Percentiles rank a stretch among this genome's conserved stretches.
Conservation (phyloP, 192 early-diverging fungal species). For the Backusella parvicylindrica region DNA sequence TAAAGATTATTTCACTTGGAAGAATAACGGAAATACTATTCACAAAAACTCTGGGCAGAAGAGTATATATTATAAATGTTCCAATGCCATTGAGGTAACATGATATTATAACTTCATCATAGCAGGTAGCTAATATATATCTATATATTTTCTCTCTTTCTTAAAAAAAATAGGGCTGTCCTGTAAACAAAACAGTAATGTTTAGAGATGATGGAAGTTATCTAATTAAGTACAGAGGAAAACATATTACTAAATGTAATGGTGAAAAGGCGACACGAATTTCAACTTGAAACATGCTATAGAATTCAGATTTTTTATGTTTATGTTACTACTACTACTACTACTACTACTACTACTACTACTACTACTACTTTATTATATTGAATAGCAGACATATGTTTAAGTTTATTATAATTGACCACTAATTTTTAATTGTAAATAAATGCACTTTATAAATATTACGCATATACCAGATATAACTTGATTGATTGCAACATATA, state of each 20-base stretch:
- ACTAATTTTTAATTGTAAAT: neutral
- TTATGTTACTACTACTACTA: too few species aligned
- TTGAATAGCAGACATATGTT: neutral
- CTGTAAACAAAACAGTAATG: constrained; percentile 55
- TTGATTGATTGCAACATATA: neutral
- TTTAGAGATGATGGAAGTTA: constrained; percentile 47
- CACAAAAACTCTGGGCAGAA: constrained; percentile 37
- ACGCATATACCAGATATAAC: too few species aligned
- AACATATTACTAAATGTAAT: constrained; percentile 45
- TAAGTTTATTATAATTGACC: neutral
- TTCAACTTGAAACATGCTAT: neutral
- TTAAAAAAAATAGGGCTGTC: constrained; percentile 18
- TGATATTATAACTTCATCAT: constrained; percentile 10
- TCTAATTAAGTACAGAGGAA: constrained; percentile 52
- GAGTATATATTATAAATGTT: constrained; percentile 39
- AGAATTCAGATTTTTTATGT: neutral
- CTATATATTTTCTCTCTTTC: neutral
- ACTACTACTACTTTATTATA: neutral
- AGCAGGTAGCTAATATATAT: neutral
- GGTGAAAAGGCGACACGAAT: constrained; percentile 25
- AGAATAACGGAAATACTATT: constrained; percentile 39
- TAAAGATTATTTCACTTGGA: constrained; percentile 36
- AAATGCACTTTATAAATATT: neutral
- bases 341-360: too few species aligned
- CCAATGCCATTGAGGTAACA: constrained; percentile 36